Conservation (phyloP, 352 stramenopile genomes). For the Pythium brachiatum region DNA sequence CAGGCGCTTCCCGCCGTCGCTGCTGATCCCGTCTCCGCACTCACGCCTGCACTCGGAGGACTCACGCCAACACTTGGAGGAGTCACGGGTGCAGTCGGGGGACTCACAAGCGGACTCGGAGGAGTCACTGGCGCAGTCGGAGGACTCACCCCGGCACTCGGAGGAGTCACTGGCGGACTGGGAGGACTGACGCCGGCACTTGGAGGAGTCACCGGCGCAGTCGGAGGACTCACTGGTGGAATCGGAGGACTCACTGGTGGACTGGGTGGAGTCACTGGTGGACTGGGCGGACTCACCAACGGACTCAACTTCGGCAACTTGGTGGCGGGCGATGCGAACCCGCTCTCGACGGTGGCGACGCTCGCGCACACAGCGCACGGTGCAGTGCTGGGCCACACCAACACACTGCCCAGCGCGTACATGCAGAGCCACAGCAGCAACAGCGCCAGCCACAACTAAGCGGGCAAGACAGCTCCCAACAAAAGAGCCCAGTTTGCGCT, state of each 20-base stretch:
- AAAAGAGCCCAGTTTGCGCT: too few relatives aligned
- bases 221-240: too few relatives aligned
- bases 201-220: too few relatives aligned
- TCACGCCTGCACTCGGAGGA: not conserved
- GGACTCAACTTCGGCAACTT: not conserved
- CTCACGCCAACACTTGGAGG: too few relatives aligned
- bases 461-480: too few relatives aligned
- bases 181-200: too few relatives aligned
- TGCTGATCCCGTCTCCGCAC: not conserved
- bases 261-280: not conserved
- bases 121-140: too few relatives aligned
- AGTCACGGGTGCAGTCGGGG: too few relatives aligned
- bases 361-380: not conserved
- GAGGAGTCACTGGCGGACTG: too few relatives aligned
- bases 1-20: not conserved
- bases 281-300: not conserved
- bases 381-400: not conserved
- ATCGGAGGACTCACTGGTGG: too few relatives aligned
- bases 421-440: not conserved
- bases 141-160: too few relatives aligned
- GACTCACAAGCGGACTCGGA: too few relatives aligned
- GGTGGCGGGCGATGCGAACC: not conserved
- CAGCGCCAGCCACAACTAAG: not conserved
- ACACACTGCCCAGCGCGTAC: not conserved
- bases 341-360: not conserved